Conservation (phyloP, 2,329 filamentous ascomycete species). For the Aureobasidium sp. region DNA sequence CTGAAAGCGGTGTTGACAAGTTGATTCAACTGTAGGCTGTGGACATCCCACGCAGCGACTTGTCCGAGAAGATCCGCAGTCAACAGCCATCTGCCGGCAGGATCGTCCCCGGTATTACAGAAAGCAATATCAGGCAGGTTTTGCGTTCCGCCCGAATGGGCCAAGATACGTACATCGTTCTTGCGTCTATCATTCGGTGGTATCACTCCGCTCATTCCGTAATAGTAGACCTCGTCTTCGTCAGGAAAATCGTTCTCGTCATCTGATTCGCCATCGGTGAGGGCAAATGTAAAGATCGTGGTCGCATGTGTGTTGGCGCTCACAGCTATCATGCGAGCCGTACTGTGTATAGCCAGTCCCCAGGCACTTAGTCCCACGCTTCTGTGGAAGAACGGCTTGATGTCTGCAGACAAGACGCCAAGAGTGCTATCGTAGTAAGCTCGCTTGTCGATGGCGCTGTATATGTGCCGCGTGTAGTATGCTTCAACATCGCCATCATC, state of each 20-base stretch:
- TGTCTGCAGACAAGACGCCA: conserved; percentile 32
- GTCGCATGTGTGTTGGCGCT: conserved; percentile 62
- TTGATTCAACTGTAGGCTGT: conserved; percentile 12
- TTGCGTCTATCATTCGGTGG: conserved; percentile 13
- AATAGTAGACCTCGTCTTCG: conserved; percentile 2
- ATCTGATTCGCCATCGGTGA: conserved; percentile 30
- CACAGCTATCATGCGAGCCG: conserved; percentile 77
- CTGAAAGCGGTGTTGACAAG: neutral
- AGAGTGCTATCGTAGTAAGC: conserved; percentile 23
- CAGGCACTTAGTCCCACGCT: conserved; percentile 75
- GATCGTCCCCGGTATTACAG: conserved; percentile 48
- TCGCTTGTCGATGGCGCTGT: conserved; percentile 25
- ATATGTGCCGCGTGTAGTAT: conserved; percentile 30
- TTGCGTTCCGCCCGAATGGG: conserved; percentile 21
- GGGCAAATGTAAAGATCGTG: conserved; percentile 50
- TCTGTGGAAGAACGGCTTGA: conserved; percentile 57
- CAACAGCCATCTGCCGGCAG: conserved; percentile 46
- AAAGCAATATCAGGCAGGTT: conserved; percentile 54
- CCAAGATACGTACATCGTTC: conserved; percentile 22
- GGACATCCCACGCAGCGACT: conserved; percentile 40
- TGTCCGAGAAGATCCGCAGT: conserved; percentile 48
- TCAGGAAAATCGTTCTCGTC: conserved; percentile 2
- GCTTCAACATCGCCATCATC: conserved; percentile 48
- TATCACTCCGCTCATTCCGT: neutral
- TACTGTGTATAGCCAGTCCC: conserved; percentile 74